phyloP scores from a whole-genome alignment of 345 rosid genomes.

The Eucalyptus tenuipes region DNA sequence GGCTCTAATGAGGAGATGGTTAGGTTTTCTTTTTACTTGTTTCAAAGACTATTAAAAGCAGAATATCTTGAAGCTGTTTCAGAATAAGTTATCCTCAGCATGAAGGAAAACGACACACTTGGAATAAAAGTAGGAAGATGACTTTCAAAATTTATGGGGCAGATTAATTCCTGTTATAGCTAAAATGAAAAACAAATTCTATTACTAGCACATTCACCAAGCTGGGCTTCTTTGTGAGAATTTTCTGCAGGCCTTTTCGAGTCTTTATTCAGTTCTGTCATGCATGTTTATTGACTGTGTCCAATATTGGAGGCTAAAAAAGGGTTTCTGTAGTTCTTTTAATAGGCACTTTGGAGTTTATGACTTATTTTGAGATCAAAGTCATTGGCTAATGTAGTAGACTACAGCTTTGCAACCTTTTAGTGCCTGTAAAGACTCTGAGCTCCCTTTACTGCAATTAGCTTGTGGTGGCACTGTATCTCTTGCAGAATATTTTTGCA shows the following conservation, averaged over 20 bases:
- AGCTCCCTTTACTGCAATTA: not conserved
- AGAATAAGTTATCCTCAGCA: not conserved
- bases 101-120: not conserved
- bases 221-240: not conserved
- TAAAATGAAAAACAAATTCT: not conserved
- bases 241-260: not conserved
- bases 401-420: not conserved
- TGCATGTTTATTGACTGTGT: not conserved
- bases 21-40: not conserved
- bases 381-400: not conserved
- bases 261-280: not conserved
- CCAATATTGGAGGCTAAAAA: not conserved
- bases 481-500: not conserved
- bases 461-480: not conserved
- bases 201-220: not conserved
- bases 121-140: not conserved
- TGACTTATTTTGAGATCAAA: not conserved
- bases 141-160: not conserved
- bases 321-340: not conserved
- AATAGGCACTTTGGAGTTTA: not conserved
- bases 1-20: not conserved
- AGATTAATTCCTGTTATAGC: not conserved
- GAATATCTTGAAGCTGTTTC: not conserved
- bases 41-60: not conserved
- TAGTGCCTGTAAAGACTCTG: not conserved